Base-by-base conservation (phyloP, 2,329 filamentous ascomycete genomes). In the Stachybotrys chlorohalonatus region DNA sequence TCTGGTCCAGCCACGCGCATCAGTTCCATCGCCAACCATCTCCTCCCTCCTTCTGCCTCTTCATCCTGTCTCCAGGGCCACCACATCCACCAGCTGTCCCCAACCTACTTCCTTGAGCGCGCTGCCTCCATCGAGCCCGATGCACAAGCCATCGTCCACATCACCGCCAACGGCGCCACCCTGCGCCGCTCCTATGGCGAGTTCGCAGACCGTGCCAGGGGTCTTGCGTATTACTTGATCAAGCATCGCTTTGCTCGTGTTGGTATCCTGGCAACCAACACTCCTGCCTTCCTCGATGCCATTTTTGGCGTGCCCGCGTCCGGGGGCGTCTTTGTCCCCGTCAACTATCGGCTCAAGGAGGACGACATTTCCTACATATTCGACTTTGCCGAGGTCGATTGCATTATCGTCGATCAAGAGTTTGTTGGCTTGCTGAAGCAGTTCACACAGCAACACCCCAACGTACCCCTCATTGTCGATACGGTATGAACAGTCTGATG, bases 361-460 rank as follows among this genome's bases (percentile, higher is more conserved):
- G 89, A 92, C 58, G 94, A 99, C 64, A 86, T 99, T 56, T 77
- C 81, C 17, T 99, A 97, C 70, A 95, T 97, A 57, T 90, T 99
- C 64, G 82, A 86, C 47, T 93, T 92, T 72, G 84, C 87, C 7
- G 89, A 95, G 55, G 92, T 89, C 0, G 93, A 99, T 64, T 76
- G 82, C 53, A 90, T 99, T 59, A 85, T 99, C 55, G 90, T 89
- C 4, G 94, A 99, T 65, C 75, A 82, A 32, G 94, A 99, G 70
- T 96, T 86, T 66, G 71, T 84, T 17, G 72, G 74, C 5, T 74
- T 97, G 52, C 75, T 99, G 13, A 83, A 85, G 45, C 73, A 74
- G 1, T 96, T 86, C 70, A 76, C 74, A 56, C 74, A 78, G 56
- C 71, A 70, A 2, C 81, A 88, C 58, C 82, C 85, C 0, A 68